Conservation (phyloP, 306 rosid genomes). For the Rosa chinensis region DNA sequence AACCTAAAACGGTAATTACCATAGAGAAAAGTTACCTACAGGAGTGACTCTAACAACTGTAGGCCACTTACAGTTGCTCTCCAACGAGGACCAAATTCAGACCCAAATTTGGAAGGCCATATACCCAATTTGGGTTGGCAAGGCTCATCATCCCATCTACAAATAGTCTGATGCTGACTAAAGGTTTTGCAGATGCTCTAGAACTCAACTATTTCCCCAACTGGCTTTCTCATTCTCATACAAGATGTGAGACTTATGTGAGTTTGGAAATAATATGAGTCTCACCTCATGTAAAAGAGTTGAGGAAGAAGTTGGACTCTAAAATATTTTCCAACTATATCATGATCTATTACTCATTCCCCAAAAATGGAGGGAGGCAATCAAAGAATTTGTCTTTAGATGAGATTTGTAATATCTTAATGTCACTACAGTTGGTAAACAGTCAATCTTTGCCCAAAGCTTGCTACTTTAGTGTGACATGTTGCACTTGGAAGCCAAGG, state of each 20-base stretch:
- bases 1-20: not conserved
- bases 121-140: not conserved
- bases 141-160: not conserved
- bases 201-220: not conserved
- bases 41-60: not conserved
- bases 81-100: not conserved
- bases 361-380: not conserved
- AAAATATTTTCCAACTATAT: not conserved
- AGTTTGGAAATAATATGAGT: not conserved
- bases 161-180: not conserved
- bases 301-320: not conserved
- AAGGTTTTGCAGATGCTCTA: not conserved
- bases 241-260: not conserved
- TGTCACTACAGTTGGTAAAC: not conserved
- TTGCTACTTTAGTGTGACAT: not conserved
- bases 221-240: not conserved
- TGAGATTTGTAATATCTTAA: not conserved
- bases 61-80: not conserved
- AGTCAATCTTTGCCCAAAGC: not conserved
- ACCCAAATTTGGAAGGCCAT: not conserved
- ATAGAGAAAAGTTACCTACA: not conserved
- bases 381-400: not conserved
- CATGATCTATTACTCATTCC: not conserved
- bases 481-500: conserved; percentile 8
- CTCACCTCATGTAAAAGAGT: not conserved